Evolutionary conservation across 2,329 filamentous ascomycete species (phyloP), one percentile per base, ranked within the genome.

Genomic region (Emergomyces africanus): DNA sequence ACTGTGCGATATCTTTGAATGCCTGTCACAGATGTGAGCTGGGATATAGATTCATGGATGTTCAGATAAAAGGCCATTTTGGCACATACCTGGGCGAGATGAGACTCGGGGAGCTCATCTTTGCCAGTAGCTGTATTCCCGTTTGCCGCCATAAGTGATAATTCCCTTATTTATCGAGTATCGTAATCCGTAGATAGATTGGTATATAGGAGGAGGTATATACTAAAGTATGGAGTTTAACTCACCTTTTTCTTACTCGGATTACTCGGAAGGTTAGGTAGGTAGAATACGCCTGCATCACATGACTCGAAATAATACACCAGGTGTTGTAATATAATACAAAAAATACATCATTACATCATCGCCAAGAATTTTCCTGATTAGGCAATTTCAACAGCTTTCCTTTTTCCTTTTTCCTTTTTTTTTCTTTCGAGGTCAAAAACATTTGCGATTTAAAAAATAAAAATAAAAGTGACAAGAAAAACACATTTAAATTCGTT

Each of bases 1-100:
- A 71, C 69, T 65, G 62, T 48, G 68, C 67, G 46, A 71, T 58
- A 50, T 71, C 69, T 61, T 69, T 65, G 49, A 71, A 71, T 14
- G 68, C 69, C 68, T 71, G 44, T 57, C 10, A 33, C 3, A n/a
- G 23, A 18, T 15, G 49, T 33, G 51, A 33, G 25, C 12, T 3
- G 41, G 39, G 10, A 35, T 35, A 49, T n/a, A n/a, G n/a, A n/a
- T n/a, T n/a, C n/a, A n/a, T n/a, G n/a, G 23, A 12, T 37, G 33
- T n/a, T 20, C 18, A 33, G n/a, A 10, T 10, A 0, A n/a, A 2
- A 33, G 42, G 1, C 33, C 8, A 9, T n/a, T n/a, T n/a, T 35
- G 33, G 33, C 33, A 35, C 33, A 35, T 55, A 62, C 61, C 61
- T 62, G 54, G 10, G 61, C 61, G n/a, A 62, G n/a, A 54, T 59